Conservation (phyloP, 768 basidiomycete species). For the Xerocomellus dryophilus region DNA sequence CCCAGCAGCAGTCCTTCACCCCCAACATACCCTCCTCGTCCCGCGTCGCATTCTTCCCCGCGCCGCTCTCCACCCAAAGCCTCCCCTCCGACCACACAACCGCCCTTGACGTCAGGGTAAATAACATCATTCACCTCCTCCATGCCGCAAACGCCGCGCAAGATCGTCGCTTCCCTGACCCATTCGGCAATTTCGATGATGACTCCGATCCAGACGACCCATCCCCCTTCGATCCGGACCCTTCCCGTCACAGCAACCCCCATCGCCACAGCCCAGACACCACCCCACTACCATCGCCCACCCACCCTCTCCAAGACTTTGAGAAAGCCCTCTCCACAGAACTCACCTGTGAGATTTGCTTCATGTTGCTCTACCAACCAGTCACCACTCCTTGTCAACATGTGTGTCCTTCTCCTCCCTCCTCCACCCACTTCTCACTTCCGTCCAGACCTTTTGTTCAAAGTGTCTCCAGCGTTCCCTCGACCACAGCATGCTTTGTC, state of each 20-base stretch:
- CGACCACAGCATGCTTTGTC: constrained; percentile 81
- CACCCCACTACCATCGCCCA: constrained; percentile 29
- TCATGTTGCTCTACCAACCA: constrained; percentile 77
- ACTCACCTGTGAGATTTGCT: constrained; percentile 90
- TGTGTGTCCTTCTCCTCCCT: constrained; percentile 43
- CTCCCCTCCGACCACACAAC: background rate
- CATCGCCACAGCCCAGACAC: constrained; percentile 25
- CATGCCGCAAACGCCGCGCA: constrained; percentile 16
- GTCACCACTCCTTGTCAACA: constrained; percentile 96
- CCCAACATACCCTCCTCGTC: constrained; percentile 44
- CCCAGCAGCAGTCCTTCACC: constrained; percentile 16
- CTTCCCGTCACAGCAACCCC: constrained; percentile 27
- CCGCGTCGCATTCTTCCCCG: constrained; percentile 33
- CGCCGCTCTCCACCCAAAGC: constrained; percentile 28
- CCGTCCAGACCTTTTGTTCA: constrained; percentile 77
- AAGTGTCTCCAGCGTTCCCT: constrained; percentile 87
- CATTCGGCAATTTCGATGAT: constrained; percentile 30
- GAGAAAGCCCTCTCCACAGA: constrained; percentile 64
- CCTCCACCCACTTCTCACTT: constrained; percentile 10
- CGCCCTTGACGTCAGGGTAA: constrained; percentile 53
- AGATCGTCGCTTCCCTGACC: constrained; percentile 16
- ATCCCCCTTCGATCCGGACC: constrained; percentile 1
- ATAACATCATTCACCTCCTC: constrained; percentile 50
- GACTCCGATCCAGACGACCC: constrained; percentile 31
- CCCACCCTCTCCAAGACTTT: constrained; percentile 37